These are phyloP conservation scores for Lactifluus pinguis DNA, from an alignment of 768 basidiomycete species.

Conservation along the genomic window DNA sequence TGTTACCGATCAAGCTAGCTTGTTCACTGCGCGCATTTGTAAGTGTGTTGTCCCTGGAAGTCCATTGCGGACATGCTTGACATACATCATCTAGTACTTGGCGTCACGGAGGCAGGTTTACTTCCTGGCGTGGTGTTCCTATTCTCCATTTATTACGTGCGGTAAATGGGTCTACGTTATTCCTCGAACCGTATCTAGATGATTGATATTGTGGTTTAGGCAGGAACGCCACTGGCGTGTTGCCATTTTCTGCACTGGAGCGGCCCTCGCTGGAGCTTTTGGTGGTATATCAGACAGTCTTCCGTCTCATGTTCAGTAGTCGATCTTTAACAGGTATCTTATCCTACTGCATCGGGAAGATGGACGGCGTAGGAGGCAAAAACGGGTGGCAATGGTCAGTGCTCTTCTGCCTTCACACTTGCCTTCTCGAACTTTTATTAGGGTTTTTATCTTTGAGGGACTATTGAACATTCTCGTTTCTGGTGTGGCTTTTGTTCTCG, in stretches of 20 bases:
- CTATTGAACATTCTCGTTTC: constrained; percentile 42
- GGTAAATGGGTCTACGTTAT: constrained; percentile 23
- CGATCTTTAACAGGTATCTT: constrained; percentile 36
- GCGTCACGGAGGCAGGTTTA: constrained; percentile 47
- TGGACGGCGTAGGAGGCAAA: constrained; percentile 52
- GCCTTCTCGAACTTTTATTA: constrained; percentile 18
- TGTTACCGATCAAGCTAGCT: constrained; percentile 41
- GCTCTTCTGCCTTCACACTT: neutral
- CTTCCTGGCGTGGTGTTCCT: constrained; percentile 36
- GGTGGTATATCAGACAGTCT: constrained; percentile 34
- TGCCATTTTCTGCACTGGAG: constrained; percentile 53
- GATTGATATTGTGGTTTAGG: constrained; percentile 24
- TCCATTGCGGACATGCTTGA: neutral
- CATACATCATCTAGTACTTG: constrained; percentile 34
- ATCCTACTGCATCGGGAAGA: constrained; percentile 49
- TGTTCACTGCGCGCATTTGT: constrained; percentile 49
- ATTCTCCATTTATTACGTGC: constrained; percentile 50
- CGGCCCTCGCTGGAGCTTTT: constrained; percentile 56
- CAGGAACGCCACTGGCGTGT: constrained; percentile 53
- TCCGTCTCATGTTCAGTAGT: too few relatives aligned
- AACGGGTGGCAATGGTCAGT: constrained; percentile 51
- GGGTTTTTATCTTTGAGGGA: constrained; percentile 55
- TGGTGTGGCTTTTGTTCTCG: constrained; percentile 40
- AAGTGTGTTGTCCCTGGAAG: constrained; percentile 18
- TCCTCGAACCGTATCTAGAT: neutral